Evolutionary conservation across 1,284 basidiomycete species (phyloP), one percentile per base, ranked within the genome.

Genomic region (Puccinia horiana): DNA sequence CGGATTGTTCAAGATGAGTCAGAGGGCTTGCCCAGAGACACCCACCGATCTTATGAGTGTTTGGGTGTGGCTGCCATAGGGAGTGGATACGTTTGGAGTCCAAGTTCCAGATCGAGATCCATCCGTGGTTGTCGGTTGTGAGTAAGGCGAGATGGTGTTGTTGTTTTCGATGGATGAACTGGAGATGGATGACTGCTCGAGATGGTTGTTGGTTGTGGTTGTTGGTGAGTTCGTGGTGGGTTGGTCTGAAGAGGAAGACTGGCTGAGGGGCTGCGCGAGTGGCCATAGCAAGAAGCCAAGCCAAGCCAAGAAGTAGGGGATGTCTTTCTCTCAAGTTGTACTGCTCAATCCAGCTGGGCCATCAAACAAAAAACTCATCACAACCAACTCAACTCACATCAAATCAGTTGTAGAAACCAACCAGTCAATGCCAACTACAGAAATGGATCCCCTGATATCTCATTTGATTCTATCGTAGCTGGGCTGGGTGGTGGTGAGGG

Each of bases 121-220:
- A 80, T 26, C 78, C 78, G n/a, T 70, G 69, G 52, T 73, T 70
- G 32, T 80, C 78, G 26, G 78, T 47, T 11, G 78, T 73, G 42
- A 80, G 69, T 16, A 80, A 54, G 12, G 65, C 49, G 20, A 61
- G 73, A 44, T 49, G 69, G 14, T 58, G 47, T 29, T 37, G 49
- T 20, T 54, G 73, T 11, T 47, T 20, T 11, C 23, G 67, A 35
- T 14, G 32, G 69, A 72, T 49, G 69, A 72, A 72, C 6, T 47
- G 12, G 26, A 72, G 47, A 26, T 49, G 44, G 69, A 5, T 72
- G 42, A 49, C 23, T 12, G 69, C 26, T 26, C 69, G 69, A n/a
- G 56, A 6, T n/a, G 56, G 56, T 16, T 47, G 44, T 16, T 47
- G 9, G 63, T 9, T 20, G 63, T 5, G 1, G 63, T 23, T 14